Evolutionary conservation across 1,284 basidiomycete species (phyloP), one percentile per base, ranked within the genome.

Genomic region (Pulveroboletus sp.): DNA sequence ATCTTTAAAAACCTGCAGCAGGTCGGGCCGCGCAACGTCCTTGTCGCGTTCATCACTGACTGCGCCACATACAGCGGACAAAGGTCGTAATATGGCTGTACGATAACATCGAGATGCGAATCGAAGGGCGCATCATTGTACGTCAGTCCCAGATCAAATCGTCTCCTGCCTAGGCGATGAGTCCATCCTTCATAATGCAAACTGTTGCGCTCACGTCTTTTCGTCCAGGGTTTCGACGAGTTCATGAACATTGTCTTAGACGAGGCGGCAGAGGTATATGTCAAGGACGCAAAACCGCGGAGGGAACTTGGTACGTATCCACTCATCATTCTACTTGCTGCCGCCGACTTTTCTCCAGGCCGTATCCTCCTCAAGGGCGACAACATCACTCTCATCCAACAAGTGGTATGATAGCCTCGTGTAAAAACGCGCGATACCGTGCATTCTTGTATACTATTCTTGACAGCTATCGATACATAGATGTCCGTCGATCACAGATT

Each of bases 221-320:
- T 57, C 42, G 33, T 54, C 43, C 61, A 97, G 96, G 97, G 97
- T 24, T 99, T 99, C 70, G 97, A 99, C 74, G 97, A 99, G 75
- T 99, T 99, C 76, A 99, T 99, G 97, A 99, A 99, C 73, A 79
- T 99, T 22, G 94, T 98, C 24, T 79, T 98, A n/a, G 95, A 98
- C 68, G 94, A 98, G 60, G 94, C 96, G 39, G 85, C 87, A 58
- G 97, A 99, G 74, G 91, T 98, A 9, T 96, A 87, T 72, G 86
- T 95, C 60, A 93, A 94, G 72, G 90, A 91, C 50, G 84, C 86
- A 56, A 91, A 94, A 76, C 88, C 94, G 43, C 82, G 90, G 63
- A 81, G 87, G 75, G 88, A 92, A 64, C 80, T 94, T 43, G 92
- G 92, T 91, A 62, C 26, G 53, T 15, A 24, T 31, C 48, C 12